Evolutionary conservation across 2,329 filamentous ascomycete genomes (phyloP), one percentile per base, ranked within the genome.

Genomic region (Exserohilum turcica): DNA sequence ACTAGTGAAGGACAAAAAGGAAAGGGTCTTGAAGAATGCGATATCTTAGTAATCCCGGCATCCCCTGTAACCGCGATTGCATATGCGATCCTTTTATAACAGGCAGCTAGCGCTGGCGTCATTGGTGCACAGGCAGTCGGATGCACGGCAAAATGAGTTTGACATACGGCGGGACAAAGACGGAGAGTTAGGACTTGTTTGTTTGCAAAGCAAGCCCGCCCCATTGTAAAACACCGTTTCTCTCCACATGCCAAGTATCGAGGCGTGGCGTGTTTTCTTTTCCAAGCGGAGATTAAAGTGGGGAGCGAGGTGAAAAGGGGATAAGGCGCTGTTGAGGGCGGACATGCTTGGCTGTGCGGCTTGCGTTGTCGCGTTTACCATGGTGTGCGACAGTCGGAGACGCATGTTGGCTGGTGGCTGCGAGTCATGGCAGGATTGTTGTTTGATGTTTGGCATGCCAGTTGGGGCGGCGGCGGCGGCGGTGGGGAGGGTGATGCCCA

Each of bases 401-500:
- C 7, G 18, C n/a, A 43, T 39, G 31, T 40, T 9, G 16, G 15
- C 12, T 44, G 12, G 2, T 12, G 18, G 31, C 18, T 36, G 13
- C 43, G 46, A 49, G 42, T 32, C 31, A 35, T 12, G 44, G 45
- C 42, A 16, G 38, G 42, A 31, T 32, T 32, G 43, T 12, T 12
- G 28, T 12, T 16, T 31, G 36, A 48, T 32, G 6, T 32, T 39
- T 13, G 29, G 15, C 15, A 31, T 43, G 32, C 32, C 29, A 50
- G 50, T 37, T 43, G 33, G 18, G 46, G 43, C 37, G 29, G 43
- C 39, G 18, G 18, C 32, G 40, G 40, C 33, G 39, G 15, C 7
- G 21, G 21, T 24, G 21, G 21, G 21, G n/a, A n/a, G 28, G 16
- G 31, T 24, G 33, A 28, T n/a, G 18, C 35, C 24, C 19, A 48